Evolutionary conservation across 129 eudicot species (phyloP), one percentile per base, ranked within the genome.

Genomic region (Tagetes patula): DNA sequence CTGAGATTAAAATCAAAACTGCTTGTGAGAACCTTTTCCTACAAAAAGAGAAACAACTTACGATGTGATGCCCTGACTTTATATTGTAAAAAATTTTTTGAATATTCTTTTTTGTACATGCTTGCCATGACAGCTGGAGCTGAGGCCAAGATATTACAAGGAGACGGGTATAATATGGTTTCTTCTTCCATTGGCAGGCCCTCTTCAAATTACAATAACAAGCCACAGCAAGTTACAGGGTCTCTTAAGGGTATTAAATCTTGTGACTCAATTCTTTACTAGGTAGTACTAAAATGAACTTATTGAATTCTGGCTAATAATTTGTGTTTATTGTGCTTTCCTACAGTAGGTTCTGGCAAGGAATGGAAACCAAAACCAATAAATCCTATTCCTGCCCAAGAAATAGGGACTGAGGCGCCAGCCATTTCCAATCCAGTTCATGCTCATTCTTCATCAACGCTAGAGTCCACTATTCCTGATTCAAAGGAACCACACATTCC

Each of bases 351-450:
- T 54, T 84, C 87, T 72, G 79, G 73, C 27, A 92, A 84, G 79
- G 98, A 92, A 70, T 89, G 98, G 96, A 92, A 89, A 81, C 96
- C 96, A 55, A 92, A 92, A 77, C 76, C 85, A 33, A 71, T 80
- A 64, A 85, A 53, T 73, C 34, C 84, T 36, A 61, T 42, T 82
- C 71, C 74, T 69, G 68, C 82, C 83, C 89, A 82, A 53, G 88
- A 71, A 49, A 76, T 85, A 40, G 79, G 41, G 37, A 39, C 68
- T 38, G 96, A 84, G 82, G 82, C 63, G 63, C 81, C 87, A 45
- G 45, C 77, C 46, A 75, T 43, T 71, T 32, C 77, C 4, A 58
- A 62, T 63, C 58, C 79, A 39, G 76, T 50, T 71, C 89, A 87
- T 56, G 79, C 54, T 27, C 60, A 0, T 60, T 39, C 82, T 38